Evolutionary conservation across 306 rosid genomes (phyloP), one percentile per base, ranked within the genome.

Genomic region (Lathyrus oleraceus): DNA sequence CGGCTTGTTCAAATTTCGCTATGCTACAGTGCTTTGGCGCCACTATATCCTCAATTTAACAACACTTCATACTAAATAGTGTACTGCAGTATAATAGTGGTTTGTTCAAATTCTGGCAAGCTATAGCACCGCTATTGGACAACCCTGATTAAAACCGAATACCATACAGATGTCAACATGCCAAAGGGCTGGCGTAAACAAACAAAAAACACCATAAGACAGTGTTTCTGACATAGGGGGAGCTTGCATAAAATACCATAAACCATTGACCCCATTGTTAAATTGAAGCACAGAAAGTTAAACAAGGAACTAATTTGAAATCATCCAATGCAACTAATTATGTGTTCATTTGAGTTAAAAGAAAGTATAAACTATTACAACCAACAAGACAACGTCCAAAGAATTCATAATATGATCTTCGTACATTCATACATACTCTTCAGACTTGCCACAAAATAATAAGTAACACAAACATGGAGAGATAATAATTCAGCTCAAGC

Each of bases 401-500:
- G 38, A 69, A 42, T 12, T 42, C 16, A 32, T 32, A 38, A 17
- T 53, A 53, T 23, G 60, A 11, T 21, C 35, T 59, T 36, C 5
- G 10, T 32, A 60, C 13, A 73, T 43, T 60, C n/a, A n/a, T 16
- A 45, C 16, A 49, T 2, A 79, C 62, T 32, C 16, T 28, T 42
- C 10, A 20, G 16, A 32, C 40, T 32, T 8, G 52, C 20, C 79
- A 68, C 21, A 54, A 32, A 74, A 62, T 25, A 53, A 14, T 48
- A n/a, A n/a, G n/a, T n/a, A 62, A n/a, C 58, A 62, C 16, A 23
- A 3, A 62, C 49, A 43, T 13, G 32, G 62, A 62, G 75, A 42
- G 51, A 28, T 61, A 15, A 67, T 8, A 27, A 30, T 21, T 19
- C 16, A 42, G 61, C 27, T 13, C 25, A 48, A 45, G 40, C 39